phyloP scores from a whole-genome alignment of 73 alveolate genomes.

The Uronychia setigera region DNA sequence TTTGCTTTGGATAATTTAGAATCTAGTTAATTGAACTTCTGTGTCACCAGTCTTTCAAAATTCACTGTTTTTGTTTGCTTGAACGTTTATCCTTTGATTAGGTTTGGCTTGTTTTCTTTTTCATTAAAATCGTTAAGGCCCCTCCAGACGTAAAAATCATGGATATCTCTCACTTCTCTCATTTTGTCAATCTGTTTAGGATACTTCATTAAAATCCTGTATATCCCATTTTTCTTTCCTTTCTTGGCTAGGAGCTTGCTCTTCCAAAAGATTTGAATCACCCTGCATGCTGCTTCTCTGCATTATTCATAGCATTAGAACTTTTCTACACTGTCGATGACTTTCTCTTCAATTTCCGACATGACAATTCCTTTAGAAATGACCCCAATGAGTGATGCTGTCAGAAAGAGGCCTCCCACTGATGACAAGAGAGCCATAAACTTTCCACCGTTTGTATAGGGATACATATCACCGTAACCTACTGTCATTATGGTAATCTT shows the following conservation, averaged over 20 bases:
- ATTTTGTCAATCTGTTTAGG: background rate
- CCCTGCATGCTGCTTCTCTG: background rate
- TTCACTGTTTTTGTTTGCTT: no score
- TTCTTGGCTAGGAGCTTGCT: background rate
- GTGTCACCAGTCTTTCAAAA: no score
- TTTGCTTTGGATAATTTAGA: no score
- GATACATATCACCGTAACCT: background rate
- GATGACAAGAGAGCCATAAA: background rate
- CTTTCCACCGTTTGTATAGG: background rate
- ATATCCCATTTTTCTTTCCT: background rate
- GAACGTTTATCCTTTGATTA: no score
- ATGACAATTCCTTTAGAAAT: background rate
- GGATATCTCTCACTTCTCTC: background rate
- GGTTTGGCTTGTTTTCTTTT: no score
- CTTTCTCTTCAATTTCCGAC: background rate
- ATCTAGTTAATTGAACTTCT: no score
- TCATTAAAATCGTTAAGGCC: no score
- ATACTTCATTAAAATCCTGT: background rate
- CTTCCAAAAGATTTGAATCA: background rate
- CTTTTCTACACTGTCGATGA: background rate
- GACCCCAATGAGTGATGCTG: background rate
- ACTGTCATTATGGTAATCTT: background rate
- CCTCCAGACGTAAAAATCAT: background rate
- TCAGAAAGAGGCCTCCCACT: background rate
- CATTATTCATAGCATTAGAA: background rate